These are phyloP conservation scores for Rhodotorula sp. DNA, from an alignment of 1,284 basidiomycete species.

Conservation along the genomic window DNA sequence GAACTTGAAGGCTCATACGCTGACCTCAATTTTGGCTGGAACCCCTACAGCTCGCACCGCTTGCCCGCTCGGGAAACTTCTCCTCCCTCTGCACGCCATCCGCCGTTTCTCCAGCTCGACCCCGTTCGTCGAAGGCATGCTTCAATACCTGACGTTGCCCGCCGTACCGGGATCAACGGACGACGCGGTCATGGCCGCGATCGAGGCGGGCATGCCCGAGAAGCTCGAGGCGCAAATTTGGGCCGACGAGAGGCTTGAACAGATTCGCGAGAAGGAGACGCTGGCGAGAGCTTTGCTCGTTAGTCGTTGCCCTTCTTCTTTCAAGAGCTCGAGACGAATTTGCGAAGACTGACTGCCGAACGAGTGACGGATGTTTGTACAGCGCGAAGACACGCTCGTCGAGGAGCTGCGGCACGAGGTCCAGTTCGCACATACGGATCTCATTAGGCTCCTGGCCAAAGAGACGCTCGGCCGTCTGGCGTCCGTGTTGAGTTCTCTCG, in stretches of 20 bases:
- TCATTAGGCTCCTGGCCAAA: slow-evolving; percentile 5
- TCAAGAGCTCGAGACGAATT: not conserved
- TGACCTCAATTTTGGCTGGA: not conserved
- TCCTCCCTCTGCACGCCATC: slow-evolving; percentile 8
- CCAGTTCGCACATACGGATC: not conserved
- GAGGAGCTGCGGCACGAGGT: not conserved
- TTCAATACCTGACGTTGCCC: not conserved
- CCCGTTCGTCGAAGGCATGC: not conserved
- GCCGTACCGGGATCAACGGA: not conserved
- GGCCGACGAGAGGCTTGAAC: slow-evolving; percentile 1
- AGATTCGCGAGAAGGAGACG: slow-evolving; percentile 7
- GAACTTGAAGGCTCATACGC: not conserved
- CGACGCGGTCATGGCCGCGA: not conserved
- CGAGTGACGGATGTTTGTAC: not conserved
- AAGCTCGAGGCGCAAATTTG: not conserved
- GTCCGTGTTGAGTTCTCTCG: not conserved
- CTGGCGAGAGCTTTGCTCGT: slow-evolving; percentile 13
- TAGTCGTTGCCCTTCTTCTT: not conserved
- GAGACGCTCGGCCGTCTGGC: not conserved
- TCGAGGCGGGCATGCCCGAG: not conserved
- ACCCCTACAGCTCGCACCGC: not conserved
- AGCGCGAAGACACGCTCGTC: not conserved
- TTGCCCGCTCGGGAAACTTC: slow-evolving; percentile 2
- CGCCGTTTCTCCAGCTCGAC: not conserved
- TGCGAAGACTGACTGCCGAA: no score